Conservation (phyloP, 2,329 filamentous ascomycete species). For the Plectosphaerella cucumerina region DNA sequence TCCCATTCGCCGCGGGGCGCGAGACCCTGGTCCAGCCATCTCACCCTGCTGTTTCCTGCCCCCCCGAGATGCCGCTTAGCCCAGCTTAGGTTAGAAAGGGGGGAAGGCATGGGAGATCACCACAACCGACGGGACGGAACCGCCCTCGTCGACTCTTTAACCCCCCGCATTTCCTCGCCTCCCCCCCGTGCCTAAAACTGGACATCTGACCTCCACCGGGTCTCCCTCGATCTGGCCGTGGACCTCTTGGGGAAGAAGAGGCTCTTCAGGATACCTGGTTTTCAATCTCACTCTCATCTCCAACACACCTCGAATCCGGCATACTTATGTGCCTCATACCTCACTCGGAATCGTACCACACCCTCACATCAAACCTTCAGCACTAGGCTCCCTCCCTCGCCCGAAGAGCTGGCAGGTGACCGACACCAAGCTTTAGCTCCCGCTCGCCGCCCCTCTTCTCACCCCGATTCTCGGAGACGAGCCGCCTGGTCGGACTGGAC, state of each 20-base stretch:
- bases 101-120: conserved; percentile 1
- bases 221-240: not conserved
- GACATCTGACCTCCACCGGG: conserved; percentile 22
- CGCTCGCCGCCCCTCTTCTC: too few species aligned
- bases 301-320: too few species aligned
- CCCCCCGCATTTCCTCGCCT: not conserved
- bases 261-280: too few species aligned
- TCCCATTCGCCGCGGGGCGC: not conserved
- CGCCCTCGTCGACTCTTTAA: not conserved
- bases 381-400: too few species aligned
- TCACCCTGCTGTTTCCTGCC: not conserved
- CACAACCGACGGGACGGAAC: conserved; percentile 1
- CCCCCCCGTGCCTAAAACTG: not conserved
- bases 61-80: conserved; percentile 4
- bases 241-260: too few species aligned
- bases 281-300: too few species aligned
- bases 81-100: not conserved
- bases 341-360: too few species aligned
- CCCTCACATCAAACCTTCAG: too few species aligned
- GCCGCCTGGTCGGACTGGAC: not conserved
- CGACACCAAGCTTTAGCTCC: too few species aligned
- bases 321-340: too few species aligned
- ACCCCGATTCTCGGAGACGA: not conserved
- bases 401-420: too few species aligned
- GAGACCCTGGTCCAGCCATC: not conserved